Evolutionary conservation across 2,329 filamentous ascomycete species (phyloP).

Genomic region (Teratosphaeria viscida): DNA sequence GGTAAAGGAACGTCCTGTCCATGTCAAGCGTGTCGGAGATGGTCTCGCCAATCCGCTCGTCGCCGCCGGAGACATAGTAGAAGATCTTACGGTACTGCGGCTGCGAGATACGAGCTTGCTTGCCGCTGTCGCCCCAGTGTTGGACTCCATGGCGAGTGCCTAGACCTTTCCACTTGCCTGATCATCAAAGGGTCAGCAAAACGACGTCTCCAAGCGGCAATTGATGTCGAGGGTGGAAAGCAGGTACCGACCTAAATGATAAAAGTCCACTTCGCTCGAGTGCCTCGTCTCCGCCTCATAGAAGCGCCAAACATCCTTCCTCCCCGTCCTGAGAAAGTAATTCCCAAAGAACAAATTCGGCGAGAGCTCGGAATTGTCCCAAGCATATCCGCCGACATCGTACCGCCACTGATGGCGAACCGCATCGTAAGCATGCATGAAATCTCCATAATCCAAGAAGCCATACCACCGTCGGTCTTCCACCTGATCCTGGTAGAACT

Average conservation of each 20-base stretch:
- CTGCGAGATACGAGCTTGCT: slow-evolving; percentile 52
- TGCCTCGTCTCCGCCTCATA: slow-evolving; percentile 50
- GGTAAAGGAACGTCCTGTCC: slow-evolving; percentile 41
- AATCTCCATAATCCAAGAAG: slow-evolving; percentile 52
- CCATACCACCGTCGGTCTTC: slow-evolving; percentile 53
- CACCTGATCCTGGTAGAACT: slow-evolving; percentile 47
- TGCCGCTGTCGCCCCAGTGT: slow-evolving; percentile 51
- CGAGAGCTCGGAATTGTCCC: slow-evolving; percentile 56
- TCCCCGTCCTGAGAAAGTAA: slow-evolving; percentile 50
- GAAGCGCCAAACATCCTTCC: slow-evolving; percentile 47
- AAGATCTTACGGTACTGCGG: slow-evolving; percentile 48
- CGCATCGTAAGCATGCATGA: slow-evolving; percentile 52
- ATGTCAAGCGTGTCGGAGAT: slow-evolving; percentile 43
- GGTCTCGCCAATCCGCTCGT: slow-evolving; percentile 48
- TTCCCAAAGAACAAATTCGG: slow-evolving; percentile 54
- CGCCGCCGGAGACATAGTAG: slow-evolving; percentile 46
- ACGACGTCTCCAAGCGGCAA: background rate
- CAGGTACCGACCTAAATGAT: slow-evolving; percentile 37
- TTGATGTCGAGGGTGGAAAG: background rate
- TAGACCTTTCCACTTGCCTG: slow-evolving; percentile 44
- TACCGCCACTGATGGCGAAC: slow-evolving; percentile 53
- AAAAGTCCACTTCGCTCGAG: slow-evolving; percentile 52
- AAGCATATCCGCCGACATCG: slow-evolving; percentile 53
- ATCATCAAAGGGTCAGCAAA: background rate
- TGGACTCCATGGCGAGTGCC: slow-evolving; percentile 54